Conservation (phyloP, 805 yeast species). For the Saturnispora mendoncae region DNA sequence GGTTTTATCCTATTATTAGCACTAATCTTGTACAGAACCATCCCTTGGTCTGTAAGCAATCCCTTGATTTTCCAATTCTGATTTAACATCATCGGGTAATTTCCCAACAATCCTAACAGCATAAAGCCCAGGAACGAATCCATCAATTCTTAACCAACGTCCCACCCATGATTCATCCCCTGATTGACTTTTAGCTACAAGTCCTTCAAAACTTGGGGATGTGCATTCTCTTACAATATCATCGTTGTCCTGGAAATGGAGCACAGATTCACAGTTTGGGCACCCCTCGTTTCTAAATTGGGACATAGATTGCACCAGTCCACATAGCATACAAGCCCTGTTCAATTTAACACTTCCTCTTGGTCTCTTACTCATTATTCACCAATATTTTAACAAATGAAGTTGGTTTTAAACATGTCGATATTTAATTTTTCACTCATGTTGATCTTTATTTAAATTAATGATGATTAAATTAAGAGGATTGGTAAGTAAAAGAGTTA, state of each 20-base stretch:
- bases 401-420: not conserved
- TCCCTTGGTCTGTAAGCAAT: slow-evolving; percentile 89
- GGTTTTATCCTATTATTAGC: too few relatives aligned
- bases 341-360: slow-evolving; percentile 50
- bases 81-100: slow-evolving; percentile 77
- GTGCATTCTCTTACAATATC: slow-evolving; percentile 84
- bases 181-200: slow-evolving; percentile 83
- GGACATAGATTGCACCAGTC: slow-evolving; percentile 72
- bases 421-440: not conserved
- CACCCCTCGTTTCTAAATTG: slow-evolving; percentile 80
- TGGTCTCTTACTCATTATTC: slow-evolving; percentile 21
- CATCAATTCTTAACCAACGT: slow-evolving; percentile 86
- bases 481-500: not conserved
- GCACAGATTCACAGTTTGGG: slow-evolving; percentile 89
- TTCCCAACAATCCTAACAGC: slow-evolving; percentile 92
- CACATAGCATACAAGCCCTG: slow-evolving; percentile 97
- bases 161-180: slow-evolving; percentile 84
- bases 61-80: slow-evolving; percentile 64
- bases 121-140: slow-evolving; percentile 80
- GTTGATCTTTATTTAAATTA: not conserved
- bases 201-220: slow-evolving; percentile 92
- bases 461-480: not conserved
- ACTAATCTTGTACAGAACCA: slow-evolving; percentile 53
- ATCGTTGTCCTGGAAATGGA: slow-evolving; percentile 70
- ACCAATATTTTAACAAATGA: slow-evolving; percentile 6